phyloP scores from a whole-genome alignment of 805 yeast species.

The Suhomyces sp. region DNA sequence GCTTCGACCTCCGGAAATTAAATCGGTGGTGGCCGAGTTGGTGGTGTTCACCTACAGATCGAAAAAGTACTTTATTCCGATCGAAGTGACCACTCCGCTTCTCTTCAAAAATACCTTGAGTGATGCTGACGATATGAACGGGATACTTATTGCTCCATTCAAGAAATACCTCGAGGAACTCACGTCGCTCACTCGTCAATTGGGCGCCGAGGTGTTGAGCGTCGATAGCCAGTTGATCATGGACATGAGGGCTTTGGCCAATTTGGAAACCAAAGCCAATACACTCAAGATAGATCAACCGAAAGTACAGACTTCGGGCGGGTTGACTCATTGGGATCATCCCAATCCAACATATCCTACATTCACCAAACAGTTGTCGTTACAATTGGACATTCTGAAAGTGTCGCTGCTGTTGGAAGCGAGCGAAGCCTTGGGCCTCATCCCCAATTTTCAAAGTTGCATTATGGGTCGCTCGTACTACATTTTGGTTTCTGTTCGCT shows the following conservation, averaged over 20 bases:
- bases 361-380: slow-evolving; percentile 3
- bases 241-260: slow-evolving; percentile 27
- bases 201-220: slow-evolving; percentile 18
- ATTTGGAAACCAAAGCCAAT: slow-evolving; percentile 20
- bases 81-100: slow-evolving; percentile 35
- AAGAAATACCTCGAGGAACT: slow-evolving; percentile 17
- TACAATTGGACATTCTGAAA: not conserved
- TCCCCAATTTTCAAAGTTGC: slow-evolving; percentile 30
- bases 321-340: slow-evolving; percentile 5
- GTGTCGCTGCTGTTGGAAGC: slow-evolving; percentile 11
- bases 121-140: slow-evolving; percentile 19
- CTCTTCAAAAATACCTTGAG: slow-evolving; percentile 21
- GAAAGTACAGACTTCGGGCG: slow-evolving; percentile 1
- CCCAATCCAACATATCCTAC: not conserved
- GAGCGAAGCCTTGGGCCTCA: slow-evolving; percentile 17
- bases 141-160: slow-evolving; percentile 20
- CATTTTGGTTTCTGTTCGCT: slow-evolving; percentile 15
- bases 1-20: slow-evolving; percentile 23
- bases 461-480: slow-evolving; percentile 27
- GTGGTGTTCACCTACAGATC: slow-evolving; percentile 32
- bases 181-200: slow-evolving; percentile 12
- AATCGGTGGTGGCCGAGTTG: slow-evolving; percentile 24
- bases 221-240: slow-evolving; percentile 18
- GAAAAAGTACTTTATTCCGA: slow-evolving; percentile 34
- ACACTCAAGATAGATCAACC: slow-evolving; percentile 16